Evolutionary conservation across 73 alveolate genomes (phyloP), one percentile per base, ranked within the genome.

Genomic region (Paramecium biaurelia): DNA sequence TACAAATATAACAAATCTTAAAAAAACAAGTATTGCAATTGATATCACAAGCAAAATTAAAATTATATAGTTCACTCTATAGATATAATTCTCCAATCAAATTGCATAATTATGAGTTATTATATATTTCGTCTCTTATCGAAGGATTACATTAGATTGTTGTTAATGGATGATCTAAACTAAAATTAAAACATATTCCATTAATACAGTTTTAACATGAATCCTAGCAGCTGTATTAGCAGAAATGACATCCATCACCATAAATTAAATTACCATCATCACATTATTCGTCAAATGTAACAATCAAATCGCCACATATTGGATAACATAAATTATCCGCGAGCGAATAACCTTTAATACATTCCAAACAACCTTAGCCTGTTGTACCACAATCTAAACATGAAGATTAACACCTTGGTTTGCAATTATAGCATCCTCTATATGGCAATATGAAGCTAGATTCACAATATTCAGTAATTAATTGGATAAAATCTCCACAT

Each of bases 371-470:
- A 7, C 68, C 68, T 15, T 15, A 4, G 2, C 34, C 68, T 18
- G 7, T 18, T 15, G 26, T 53, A 53, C 30, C 14, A 18, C 68
- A 53, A 18, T n/a, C 5, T 1, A 18, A 18, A 53, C 68, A 53
- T 2, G 68, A 53, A 1, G 14, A 15, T 18, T 53, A 21, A 53
- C 68, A 53, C 0, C 9, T 7, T 18, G 26, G 30, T 53, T 21
- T 12, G 30, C 97, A 95, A 18, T 85, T 32, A 8, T 21, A 14
- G 21, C 96, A 93, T n/a, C 96, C 96, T 45, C 37, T 94, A 23
- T 28, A 57, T 7, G 47, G 85, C 9, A 59, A 12, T 7, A 37
- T 6, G 34, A 85, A 35, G 26, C 93, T 92, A 23, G n/a, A 79
- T 45, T 93, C 94, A 59, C 96, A 93, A 2, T 67, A 53, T 37